A percentile compares a stretch with the other conserved stretches of the same genome.
Evolutionary conservation across 2,329 filamentous ascomycete genomes (phyloP).

Genomic region (Mycocentrospora acerina): DNA sequence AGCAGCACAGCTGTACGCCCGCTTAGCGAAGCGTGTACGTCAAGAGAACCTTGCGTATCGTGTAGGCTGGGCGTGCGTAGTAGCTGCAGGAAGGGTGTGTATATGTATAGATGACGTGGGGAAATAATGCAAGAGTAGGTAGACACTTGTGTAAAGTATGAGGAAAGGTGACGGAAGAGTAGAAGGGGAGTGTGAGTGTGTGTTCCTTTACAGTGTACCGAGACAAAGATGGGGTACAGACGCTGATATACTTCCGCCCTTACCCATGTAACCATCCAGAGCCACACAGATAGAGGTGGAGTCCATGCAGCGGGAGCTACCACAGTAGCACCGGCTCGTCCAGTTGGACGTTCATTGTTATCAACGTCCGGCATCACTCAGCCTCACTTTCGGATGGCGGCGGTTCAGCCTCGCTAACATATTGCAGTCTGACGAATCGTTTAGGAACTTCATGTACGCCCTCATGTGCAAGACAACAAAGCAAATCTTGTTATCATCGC

Average conservation of each 20-base stretch:
- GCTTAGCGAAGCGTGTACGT: slow-evolving; percentile 25
- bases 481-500: slow-evolving; percentile 4
- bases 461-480: neutral
- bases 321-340: slow-evolving; percentile 18
- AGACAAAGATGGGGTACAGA: slow-evolving; percentile 17
- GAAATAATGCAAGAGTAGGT: slow-evolving; percentile 15
- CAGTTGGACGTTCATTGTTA: slow-evolving; percentile 17
- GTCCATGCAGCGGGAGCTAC: slow-evolving; percentile 30
- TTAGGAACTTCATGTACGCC: neutral
- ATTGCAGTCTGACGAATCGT: slow-evolving; percentile 7
- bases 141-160: slow-evolving; percentile 22
- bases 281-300: slow-evolving; percentile 25
- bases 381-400: slow-evolving; percentile 6
- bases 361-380: slow-evolving; percentile 10
- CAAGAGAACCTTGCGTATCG: slow-evolving; percentile 20
- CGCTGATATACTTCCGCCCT: slow-evolving; percentile 39
- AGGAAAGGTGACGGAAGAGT: slow-evolving; percentile 14
- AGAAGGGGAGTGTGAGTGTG: slow-evolving; percentile 2
- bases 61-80: slow-evolving; percentile 20
- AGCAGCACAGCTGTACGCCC: slow-evolving; percentile 33
- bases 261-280: slow-evolving; percentile 26
- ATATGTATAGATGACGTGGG: slow-evolving; percentile 35
- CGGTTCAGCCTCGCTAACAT: slow-evolving; percentile 12
- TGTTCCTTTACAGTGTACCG: too few species aligned
- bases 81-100: slow-evolving; percentile 33